Percentiles rank a stretch among this genome's conserved stretches.
phyloP scores from a whole-genome alignment of 2,329 filamentous ascomycete genomes.

The Aspergillus tamarii region DNA sequence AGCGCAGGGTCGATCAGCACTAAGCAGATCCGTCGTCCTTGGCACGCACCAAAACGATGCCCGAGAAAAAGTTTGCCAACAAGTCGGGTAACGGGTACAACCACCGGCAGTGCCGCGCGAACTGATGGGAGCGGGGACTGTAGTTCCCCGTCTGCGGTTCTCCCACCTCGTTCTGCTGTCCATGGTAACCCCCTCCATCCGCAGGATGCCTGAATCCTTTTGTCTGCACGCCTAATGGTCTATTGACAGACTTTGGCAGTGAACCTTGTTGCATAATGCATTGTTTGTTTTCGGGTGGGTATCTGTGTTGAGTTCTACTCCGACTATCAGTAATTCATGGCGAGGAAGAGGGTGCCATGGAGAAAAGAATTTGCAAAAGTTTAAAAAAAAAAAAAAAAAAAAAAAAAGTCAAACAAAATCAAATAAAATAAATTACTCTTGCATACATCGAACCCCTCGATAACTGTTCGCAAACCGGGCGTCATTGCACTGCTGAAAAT shows the following conservation, averaged over 20 bases:
- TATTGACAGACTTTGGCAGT: neutral
- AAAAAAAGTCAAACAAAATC: too few species aligned
- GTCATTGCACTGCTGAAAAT: too few species aligned
- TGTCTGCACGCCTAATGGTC: neutral
- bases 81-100: conserved; percentile 5
- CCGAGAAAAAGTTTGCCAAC: conserved; percentile 1
- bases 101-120: neutral
- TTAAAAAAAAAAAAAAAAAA: too few species aligned
- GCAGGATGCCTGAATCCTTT: neutral
- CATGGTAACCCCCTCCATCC: neutral
- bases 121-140: neutral
- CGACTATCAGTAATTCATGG: too few species aligned
- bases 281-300: neutral
- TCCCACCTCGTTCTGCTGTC: neutral
- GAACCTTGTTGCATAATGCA: neutral
- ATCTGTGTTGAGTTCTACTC: too few species aligned
- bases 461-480: too few species aligned
- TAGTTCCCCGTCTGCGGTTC: neutral
- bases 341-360: too few species aligned
- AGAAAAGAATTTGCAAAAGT: too few species aligned
- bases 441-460: too few species aligned
- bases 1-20: neutral
- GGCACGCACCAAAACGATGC: neutral
- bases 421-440: too few species aligned
- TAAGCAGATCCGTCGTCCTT: conserved; percentile 2